Base-by-base conservation (phyloP, 805 yeast species). In the Wickerhamomyces ciferrii region DNA sequence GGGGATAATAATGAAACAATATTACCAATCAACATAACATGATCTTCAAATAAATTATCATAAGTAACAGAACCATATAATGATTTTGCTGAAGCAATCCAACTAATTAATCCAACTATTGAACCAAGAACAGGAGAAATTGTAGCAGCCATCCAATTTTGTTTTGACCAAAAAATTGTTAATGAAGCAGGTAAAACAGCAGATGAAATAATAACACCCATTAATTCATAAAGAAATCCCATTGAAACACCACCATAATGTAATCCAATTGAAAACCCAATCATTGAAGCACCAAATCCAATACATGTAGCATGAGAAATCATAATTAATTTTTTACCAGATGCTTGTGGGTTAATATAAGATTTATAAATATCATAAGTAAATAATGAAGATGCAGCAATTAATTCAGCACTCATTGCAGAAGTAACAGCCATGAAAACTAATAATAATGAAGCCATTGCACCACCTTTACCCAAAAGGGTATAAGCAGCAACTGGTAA, bases 341-440 rank as follows among this genome's bases (percentile, higher is more conserved):
- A 63, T 5, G 96, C 96, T 23, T 71, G 69, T 41, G 96, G 95
- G 59, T 87, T 80, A 58, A 89, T 68, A 67, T 90, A 89, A 23
- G 81, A 76, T 67, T 87, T 80, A 78, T 84, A 90, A 50, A 90
- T 73, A 67, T 90, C 97, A 56, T 87, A 90, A 39, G 96, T 86
- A 71, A 81, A 78, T 49, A 90, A 79, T 2, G 96, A 84, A 4
- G 96, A 85, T 18, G 87, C 91, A 2, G 96, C 85, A 60, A 90
- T 87, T 58, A 90, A 77, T 66, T 90, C 96, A 35, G 96, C 92
- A 29, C 96, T 86, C 77, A 87, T 80, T 23, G 97, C 96, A 42
- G 95, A 85, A 0, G 97, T 90, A 39, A 86, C 92, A 23, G 97
- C 96, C 91, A 88, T 86, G 66, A 90, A 90, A 11, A 89, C 78